Conservation (phyloP, 257 asterid genomes). For the Solanum pinnatisectum region DNA sequence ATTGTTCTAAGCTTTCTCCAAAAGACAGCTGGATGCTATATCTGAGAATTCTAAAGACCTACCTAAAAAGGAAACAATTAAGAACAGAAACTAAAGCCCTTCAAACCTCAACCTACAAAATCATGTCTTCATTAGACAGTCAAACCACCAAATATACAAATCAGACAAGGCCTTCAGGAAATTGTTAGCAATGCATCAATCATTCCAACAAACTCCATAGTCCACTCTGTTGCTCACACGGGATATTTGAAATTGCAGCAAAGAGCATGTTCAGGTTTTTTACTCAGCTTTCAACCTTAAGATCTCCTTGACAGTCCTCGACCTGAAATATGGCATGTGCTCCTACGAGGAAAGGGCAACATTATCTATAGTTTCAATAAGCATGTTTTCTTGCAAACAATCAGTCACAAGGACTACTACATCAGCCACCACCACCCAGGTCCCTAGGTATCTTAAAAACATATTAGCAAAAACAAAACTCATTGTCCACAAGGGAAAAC, state of each 20-base stretch:
- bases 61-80: not conserved
- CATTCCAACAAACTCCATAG: not conserved
- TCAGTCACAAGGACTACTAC: not conserved
- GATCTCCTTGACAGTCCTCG: slow-evolving; percentile 75
- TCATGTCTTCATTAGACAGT: not conserved
- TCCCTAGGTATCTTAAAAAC: not conserved
- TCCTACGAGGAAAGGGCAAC: slow-evolving; percentile 26
- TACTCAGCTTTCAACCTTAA: slow-evolving; percentile 66
- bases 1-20: not conserved
- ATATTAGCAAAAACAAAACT: not conserved
- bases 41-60: not conserved
- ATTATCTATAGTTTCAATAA: not conserved
- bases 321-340: slow-evolving; percentile 79
- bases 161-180: not conserved
- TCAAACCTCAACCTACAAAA: not conserved
- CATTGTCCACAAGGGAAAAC: not conserved
- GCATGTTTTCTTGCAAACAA: not conserved
- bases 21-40: not conserved
- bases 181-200: not conserved
- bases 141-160: not conserved
- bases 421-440: not conserved
- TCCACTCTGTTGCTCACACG: not conserved
- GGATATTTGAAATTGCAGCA: not conserved
- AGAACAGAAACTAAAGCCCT: not conserved
- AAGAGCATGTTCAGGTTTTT: slow-evolving; percentile 5